Evolutionary conservation across 75 land plant species (phyloP).

Genomic region (Azolla pinnata): DNA sequence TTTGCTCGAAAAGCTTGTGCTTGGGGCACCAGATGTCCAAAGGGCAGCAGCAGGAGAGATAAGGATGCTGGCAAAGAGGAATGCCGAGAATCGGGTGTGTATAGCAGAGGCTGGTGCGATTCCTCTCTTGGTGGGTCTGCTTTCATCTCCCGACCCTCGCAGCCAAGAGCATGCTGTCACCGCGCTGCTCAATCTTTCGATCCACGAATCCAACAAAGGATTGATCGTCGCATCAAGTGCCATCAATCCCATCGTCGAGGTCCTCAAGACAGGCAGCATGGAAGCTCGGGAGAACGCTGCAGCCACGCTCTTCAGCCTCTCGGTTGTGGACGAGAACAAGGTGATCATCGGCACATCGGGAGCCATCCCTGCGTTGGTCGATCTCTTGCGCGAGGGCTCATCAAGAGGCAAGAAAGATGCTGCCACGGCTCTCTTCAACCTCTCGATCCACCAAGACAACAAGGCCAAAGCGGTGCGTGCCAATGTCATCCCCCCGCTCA

Average conservation of each 20-base stretch:
- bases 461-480: constrained; percentile 74
- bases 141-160: constrained; percentile 50
- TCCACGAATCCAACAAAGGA: constrained; percentile 74
- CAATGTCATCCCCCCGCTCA: constrained; percentile 57
- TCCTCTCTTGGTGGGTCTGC: constrained; percentile 60
- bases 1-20: constrained; percentile 55
- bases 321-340: constrained; percentile 89
- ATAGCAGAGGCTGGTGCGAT: constrained; percentile 92
- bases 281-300: constrained; percentile 97
- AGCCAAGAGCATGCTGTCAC: constrained; percentile 92
- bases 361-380: constrained; percentile 73
- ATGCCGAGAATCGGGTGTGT: constrained; percentile 66
- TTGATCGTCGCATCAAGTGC: constrained; percentile 58
- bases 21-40: constrained; percentile 49
- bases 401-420: constrained; percentile 94
- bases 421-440: constrained; percentile 81
- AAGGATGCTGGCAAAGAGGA: constrained; percentile 73
- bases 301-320: constrained; percentile 83
- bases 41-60: constrained; percentile 82
- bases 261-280: constrained; percentile 68
- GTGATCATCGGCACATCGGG: constrained; percentile 68
- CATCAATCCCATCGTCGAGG: constrained; percentile 76
- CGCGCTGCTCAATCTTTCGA: constrained; percentile 84
- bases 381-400: constrained; percentile 57
- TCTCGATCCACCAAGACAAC: constrained; percentile 84